Evolutionary conservation across 2,329 filamentous ascomycete genomes (phyloP), one percentile per base, ranked within the genome.

Genomic region (Clonostachys byssicola): DNA sequence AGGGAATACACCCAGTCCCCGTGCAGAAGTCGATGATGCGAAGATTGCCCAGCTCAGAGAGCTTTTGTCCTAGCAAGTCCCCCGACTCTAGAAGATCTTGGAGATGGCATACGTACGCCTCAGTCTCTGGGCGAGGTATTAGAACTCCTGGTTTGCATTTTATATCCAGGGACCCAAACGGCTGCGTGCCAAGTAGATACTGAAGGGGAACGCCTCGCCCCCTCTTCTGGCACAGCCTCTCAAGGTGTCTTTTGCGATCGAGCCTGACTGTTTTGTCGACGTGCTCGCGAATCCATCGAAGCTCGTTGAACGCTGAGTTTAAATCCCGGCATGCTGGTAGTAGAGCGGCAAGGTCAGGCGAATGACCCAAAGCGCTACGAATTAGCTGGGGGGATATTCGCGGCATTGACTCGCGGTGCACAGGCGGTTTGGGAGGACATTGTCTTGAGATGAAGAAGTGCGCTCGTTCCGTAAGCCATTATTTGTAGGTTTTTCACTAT

Each of bases 141-240:
- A 99, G 71, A 6, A 97, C 92, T 3, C 89, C 89, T 12, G 74
- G 79, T 30, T 72, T 74, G 60, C 92, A 96, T 47, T 77, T 68
- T 42, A 99, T 86, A 40, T 96, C 86, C 14, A 97, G 68, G 5
- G 81, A 71, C 1, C 92, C 92, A 67, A 99, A 97, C 2, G 87
- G 94, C 63, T 96, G 91, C 6, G 85, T 84, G 5, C 91, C 91
- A 2, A 99, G 71, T 18, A 97, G 77, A 61, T 97, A 97, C 64
- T 97, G 94, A 34, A 99, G 68, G 2, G 94, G 94, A 49, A 84
- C 79, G 2, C 90, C 90, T 9, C 62, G 65, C 9, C 76, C 72
- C 34, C 83, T 71, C 43, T 70, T 64, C 5, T 62, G 63, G 51
- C 78, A 81, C 7, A 84, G 62, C 2, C 58, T 51, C 8, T 63